Conservation (phyloP, 371 early-diverging fungal species). For the Lichtheimia hyalospora region DNA sequence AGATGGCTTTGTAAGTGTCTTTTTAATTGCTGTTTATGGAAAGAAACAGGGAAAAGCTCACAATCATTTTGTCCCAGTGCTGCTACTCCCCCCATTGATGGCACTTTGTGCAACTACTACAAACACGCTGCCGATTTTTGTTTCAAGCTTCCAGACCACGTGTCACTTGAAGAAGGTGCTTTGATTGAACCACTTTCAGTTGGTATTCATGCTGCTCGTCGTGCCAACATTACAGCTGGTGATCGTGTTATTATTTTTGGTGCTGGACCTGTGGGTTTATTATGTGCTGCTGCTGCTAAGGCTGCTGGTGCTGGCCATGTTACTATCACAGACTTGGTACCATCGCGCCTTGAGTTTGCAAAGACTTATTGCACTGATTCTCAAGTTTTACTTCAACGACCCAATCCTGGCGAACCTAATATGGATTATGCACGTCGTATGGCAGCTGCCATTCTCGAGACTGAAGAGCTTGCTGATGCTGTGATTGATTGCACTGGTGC, state of each 20-base stretch:
- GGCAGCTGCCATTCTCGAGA: slow-evolving; percentile 20
- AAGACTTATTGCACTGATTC: slow-evolving; percentile 49
- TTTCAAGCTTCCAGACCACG: slow-evolving; percentile 53
- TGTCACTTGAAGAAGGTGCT: slow-evolving; percentile 60
- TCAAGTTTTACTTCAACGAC: slow-evolving; percentile 30
- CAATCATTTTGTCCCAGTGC: slow-evolving; percentile 25
- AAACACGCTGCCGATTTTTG: slow-evolving; percentile 54
- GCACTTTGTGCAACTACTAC: slow-evolving; percentile 50
- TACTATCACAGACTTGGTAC: slow-evolving; percentile 41
- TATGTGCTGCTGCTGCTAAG: slow-evolving; percentile 51
- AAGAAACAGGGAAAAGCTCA: neutral
- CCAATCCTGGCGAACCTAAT: slow-evolving; percentile 32
- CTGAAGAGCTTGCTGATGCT: slow-evolving; percentile 36
- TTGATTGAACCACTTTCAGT: slow-evolving; percentile 50
- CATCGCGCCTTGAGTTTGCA: slow-evolving; percentile 44
- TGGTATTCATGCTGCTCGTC: slow-evolving; percentile 53
- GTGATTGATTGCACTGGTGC: slow-evolving; percentile 56
- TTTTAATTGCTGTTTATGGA: neutral
- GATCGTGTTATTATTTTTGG: slow-evolving; percentile 65
- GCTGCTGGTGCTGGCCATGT: slow-evolving; percentile 53
- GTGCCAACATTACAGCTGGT: slow-evolving; percentile 64
- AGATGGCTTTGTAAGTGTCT: slow-evolving; percentile 39
- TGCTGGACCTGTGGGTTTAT: slow-evolving; percentile 61
- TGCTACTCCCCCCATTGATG: slow-evolving; percentile 56
- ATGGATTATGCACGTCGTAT: slow-evolving; percentile 44